Evolutionary conservation across 768 basidiomycete species (phyloP).

Genomic region (Termitomyces sp.): DNA sequence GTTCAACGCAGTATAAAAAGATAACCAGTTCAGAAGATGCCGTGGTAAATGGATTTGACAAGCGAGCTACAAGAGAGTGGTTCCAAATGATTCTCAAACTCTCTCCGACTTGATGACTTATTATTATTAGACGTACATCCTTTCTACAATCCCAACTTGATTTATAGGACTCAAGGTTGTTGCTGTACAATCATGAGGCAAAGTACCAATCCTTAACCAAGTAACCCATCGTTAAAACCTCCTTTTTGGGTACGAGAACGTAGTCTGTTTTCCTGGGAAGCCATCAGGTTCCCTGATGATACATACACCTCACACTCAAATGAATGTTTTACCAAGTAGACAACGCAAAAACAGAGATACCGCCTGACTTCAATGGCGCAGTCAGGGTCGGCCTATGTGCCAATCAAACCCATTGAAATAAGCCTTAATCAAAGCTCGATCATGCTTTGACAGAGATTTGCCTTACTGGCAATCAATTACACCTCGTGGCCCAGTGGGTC

Average conservation of each 20-base stretch:
- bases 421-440: not conserved
- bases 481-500: conserved; percentile 66
- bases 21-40: not conserved
- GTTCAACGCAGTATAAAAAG: not conserved
- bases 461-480: conserved; percentile 7
- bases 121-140: not conserved
- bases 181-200: conserved; percentile 18
- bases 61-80: not conserved
- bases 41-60: not conserved
- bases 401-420: conserved; percentile 45
- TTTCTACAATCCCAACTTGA: not conserved
- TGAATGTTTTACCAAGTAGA: conserved; percentile 50
- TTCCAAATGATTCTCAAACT: not conserved
- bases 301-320: not conserved
- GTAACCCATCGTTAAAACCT: conserved; percentile 29
- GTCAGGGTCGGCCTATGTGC: conserved; percentile 50
- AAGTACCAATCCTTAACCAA: conserved; percentile 49
- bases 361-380: conserved; percentile 44
- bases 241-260: conserved; percentile 46
- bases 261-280: conserved; percentile 60
- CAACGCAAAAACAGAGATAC: conserved; percentile 52
- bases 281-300: not conserved
- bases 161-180: not conserved
- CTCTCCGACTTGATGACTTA: not conserved
- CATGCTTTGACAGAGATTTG: not conserved